Conservation (phyloP, 78 protist genomes). For the Reticulomyxa filosa region DNA sequence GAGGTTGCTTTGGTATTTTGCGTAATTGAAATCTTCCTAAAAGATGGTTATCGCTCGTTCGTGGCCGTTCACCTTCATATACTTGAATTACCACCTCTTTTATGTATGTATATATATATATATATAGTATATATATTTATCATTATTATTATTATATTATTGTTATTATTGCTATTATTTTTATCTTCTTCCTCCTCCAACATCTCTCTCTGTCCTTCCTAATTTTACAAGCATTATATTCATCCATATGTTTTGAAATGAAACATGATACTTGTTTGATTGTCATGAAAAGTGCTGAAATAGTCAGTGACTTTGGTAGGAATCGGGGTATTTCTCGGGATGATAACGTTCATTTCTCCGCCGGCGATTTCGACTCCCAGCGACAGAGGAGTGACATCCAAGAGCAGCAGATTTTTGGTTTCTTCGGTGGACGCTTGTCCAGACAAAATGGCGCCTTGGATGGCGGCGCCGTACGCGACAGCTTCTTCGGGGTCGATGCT, state of each 20-base stretch:
- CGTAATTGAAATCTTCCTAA: not conserved
- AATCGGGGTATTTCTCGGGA: constrained; percentile 23
- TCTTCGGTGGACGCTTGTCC: constrained; percentile 23
- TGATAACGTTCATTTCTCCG: constrained; percentile 27
- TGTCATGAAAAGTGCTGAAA: constrained; percentile 4
- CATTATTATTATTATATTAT: not conserved
- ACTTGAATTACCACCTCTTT: not conserved
- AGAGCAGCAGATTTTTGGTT: not conserved
- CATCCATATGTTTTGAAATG: no score
- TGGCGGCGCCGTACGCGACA: constrained; percentile 99
- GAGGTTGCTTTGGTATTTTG: not conserved
- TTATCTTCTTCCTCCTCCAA: not conserved
- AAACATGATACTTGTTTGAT: constrained; percentile 29
- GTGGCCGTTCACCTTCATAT: constrained; percentile 3
- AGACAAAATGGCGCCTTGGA: constrained; percentile 89
- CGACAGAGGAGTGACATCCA: constrained; percentile 30
- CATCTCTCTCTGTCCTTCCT: not conserved
- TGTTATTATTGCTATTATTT: not conserved
- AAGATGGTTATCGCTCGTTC: not conserved
- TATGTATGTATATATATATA: not conserved
- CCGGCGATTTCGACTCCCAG: constrained; percentile 38
- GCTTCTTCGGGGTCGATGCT: constrained; percentile 96
- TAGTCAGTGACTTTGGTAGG: constrained; percentile 21
- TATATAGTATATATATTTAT: not conserved
- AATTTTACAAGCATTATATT: no score